Evolutionary conservation across 306 rosid species (phyloP), one percentile per base, ranked within the genome.

Genomic region (Inga laurina): DNA sequence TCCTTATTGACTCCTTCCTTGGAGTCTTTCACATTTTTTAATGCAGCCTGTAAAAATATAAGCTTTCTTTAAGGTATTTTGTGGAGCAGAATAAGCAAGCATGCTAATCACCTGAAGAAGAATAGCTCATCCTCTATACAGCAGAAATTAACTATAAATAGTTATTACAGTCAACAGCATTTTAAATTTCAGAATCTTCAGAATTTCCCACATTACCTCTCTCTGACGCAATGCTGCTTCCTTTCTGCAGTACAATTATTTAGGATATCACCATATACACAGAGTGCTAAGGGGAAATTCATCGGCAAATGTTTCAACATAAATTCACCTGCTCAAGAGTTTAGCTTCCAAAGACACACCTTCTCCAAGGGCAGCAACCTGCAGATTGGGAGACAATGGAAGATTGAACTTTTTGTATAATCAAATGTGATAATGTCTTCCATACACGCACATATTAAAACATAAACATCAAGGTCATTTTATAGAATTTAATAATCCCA

Each of bases 301-400:
- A 75, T 73, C 44, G 68, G 82, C 72, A 88, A 84, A 64, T 44
- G 70, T 65, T 76, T 80, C 39, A 83, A 72, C 71, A 86, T 72
- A 34, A 84, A 87, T 85, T 82, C 77, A 91, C 98, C 98, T 92
- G 97, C 98, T 93, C 90, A 95, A 85, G 82, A 95, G 97, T 90
- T 95, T 95, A 82, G 98, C 98, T 88, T 95, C 98, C 92, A 95
- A 91, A 74, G 98, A 95, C 81, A 91, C 93, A 79, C 97, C 98
- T 89, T 95, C 98, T 71, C 94, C 98, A 41, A 93, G 94, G 27
- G 97, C 87, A 84, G 98, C 92, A 90, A 95, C 97, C 98, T 95
- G 84, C 84, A 83, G 79, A 75, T 78, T 84, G 71, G 18, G 52
- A 85, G 61, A 79, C 57, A 74, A 59, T 41, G 69, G 65, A 77